A percentile compares a stretch with the other conserved stretches of the same genome.
Conservation (phyloP, 169 alveolate species). For the Plasmodium fragile region DNA sequence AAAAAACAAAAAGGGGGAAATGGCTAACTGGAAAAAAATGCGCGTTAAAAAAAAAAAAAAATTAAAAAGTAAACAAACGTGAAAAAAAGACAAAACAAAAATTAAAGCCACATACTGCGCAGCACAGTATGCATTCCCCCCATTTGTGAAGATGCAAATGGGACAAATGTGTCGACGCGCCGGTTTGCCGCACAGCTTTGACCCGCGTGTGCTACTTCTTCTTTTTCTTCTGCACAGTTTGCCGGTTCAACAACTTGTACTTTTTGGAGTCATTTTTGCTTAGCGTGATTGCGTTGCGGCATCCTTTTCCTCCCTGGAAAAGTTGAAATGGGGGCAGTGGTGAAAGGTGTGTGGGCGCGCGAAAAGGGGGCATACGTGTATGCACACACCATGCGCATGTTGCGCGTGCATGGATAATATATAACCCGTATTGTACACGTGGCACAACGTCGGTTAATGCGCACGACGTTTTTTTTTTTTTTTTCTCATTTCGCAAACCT, state of each 20-base stretch:
- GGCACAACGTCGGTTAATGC: background rate
- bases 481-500: conserved; percentile 54
- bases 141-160: background rate
- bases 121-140: background rate
- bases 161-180: background rate
- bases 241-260: conserved; percentile 77
- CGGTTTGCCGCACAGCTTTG: background rate
- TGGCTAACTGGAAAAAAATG: background rate
- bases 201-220: conserved; percentile 6
- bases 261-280: conserved; percentile 80
- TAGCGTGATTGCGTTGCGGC: conserved; percentile 80
- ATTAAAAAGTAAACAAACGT: background rate
- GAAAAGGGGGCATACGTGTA: background rate
- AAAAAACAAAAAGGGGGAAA: background rate
- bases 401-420: background rate
- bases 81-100: background rate
- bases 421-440: background rate
- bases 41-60: background rate
- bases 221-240: conserved; percentile 64
- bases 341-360: background rate
- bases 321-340: background rate
- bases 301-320: conserved; percentile 82
- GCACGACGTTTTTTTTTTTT: background rate
- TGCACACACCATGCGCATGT: background rate
- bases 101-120: background rate